Base-by-base conservation (phyloP, 1,284 basidiomycete species). In the Phenoliferia sp. region DNA sequence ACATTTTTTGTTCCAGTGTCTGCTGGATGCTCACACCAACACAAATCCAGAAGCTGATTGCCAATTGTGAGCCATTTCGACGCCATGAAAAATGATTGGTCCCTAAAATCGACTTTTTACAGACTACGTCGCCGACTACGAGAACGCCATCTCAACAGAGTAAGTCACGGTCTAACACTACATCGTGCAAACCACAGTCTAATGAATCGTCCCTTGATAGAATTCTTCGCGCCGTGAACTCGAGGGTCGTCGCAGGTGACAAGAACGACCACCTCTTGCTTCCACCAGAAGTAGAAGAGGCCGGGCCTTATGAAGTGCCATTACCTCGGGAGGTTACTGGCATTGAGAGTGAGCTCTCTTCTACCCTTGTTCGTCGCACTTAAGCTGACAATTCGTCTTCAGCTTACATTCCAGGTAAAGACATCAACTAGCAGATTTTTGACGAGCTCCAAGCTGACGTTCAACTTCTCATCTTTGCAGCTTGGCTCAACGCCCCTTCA, bases 1-100 rank as follows among this genome's bases (percentile, higher is more conserved):
- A 35, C 78, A 90, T 96, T 26, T 59, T 6, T 31, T 10, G 28
- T 36, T 19, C 34, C 34, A 59, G 57, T 78, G 95, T 99, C 64
- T 99, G 94, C 84, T 99, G 96, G 96, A 99, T 99, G 89, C 84
- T 99, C 63, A 98, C 94, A 68, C 96, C 96, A 0, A 95, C 95
- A 78, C 96, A 99, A 80, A 99, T 99, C 75, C 96, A 99, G 82
- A 90, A 71, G 64, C 59, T 67, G 26, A 66, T 67, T 15, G 69
- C 69, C 31, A 71, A 71, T 61, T 71, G 68, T 69, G 16, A 34
- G 67, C 29, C 33, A 3, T 17, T 26, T 3, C 22, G 2, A 35
- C 19, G 28, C 12, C 35, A 15, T 31, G 33, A 9, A 3, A 22
- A 44, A 1, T 52, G 17, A 10, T 26, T 48, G 35, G n/a, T 9